Evolutionary conservation across 176 grass and related monocot species (phyloP), one percentile per base, ranked within the genome.

Genomic region (Zea luxurians): DNA sequence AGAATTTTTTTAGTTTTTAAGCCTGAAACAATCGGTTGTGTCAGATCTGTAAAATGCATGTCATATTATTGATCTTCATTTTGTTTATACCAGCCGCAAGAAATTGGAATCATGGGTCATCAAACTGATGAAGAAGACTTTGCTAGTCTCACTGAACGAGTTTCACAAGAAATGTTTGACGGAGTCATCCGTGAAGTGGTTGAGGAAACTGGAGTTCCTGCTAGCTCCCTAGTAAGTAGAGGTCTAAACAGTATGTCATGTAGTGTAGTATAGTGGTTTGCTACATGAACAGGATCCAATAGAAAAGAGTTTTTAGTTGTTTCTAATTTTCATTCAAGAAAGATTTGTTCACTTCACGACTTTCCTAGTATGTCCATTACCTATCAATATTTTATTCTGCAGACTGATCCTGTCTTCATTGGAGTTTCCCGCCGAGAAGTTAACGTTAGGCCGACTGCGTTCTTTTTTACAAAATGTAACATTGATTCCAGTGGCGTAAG

Each of bases 181-280:
- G 95, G 91, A 47, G 94, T 98, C 21, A 80, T 89, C 70, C 89
- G 91, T 70, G 95, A 98, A 79, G 91, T 98, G 64, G 91, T 92
- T 72, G 95, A 98, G 83, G 95, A 98, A 94, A 94, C 93, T 89
- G 95, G 95, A 62, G 87, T 89, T 71, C 95, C 95, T 81, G 78
- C 84, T 71, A 76, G 76, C 66, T 92, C 87, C 59, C 81, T 98
- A 87, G 91, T 92, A 90, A 84, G 61, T 48, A 69, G 35, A 71
- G 16, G 13, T 35, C 18, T 70, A 17, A 21, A 69, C 43, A 36
- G 6, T 0, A 15, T 38, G 13, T 10, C 66, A 5, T 82, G 27
- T 18, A 62, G 37, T 46, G 45, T 35, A 9, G 10, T 52, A 61
- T 43, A 59, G 11, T 49, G 1, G 8, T 66, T 85, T 1, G 45